These are phyloP conservation scores for Violaceomyces palustris DNA, from an alignment of 1,284 basidiomycete genomes.

Conservation along the genomic window DNA sequence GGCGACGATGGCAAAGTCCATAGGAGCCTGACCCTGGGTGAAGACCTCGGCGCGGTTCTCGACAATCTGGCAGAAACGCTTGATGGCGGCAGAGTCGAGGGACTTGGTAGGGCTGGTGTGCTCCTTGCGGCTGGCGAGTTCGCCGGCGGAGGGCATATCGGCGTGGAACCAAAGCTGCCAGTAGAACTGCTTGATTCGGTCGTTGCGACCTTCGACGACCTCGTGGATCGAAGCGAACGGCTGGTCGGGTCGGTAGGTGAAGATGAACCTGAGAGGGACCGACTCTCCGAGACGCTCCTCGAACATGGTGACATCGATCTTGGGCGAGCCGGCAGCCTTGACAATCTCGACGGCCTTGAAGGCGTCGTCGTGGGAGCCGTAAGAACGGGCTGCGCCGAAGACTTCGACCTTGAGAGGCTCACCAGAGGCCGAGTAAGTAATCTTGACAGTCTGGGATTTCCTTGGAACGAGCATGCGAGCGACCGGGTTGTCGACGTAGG, in stretches of 20 bases:
- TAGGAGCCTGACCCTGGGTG: conserved; percentile 64
- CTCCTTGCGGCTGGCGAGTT: conserved; percentile 23
- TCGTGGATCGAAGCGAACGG: conserved; percentile 93
- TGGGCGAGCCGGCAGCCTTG: conserved; percentile 23
- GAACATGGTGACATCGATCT: conserved; percentile 72
- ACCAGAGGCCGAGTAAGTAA: conserved; percentile 57
- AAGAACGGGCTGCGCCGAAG: conserved; percentile 77
- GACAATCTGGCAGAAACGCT: conserved; percentile 86
- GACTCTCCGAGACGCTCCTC: conserved; percentile 75
- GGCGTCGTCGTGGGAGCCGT: conserved; percentile 65
- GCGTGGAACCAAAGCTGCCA: conserved; percentile 48
- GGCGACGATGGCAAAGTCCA: conserved; percentile 98
- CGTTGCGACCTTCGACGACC: conserved; percentile 75
- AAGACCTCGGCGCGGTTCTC: conserved; percentile 88
- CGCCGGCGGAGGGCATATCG: conserved; percentile 34
- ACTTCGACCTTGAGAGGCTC: conserved; percentile 59
- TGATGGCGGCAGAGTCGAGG: conserved; percentile 65
- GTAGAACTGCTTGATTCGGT: conserved; percentile 68
- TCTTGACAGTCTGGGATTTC: conserved; percentile 67
- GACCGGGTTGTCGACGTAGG: conserved; percentile 82
- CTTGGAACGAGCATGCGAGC: conserved; percentile 81
- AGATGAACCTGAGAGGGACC: conserved; percentile 76
- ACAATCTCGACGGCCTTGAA: conserved; percentile 74
- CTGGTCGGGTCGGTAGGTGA: conserved; percentile 79
- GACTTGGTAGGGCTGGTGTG: conserved; percentile 35